phyloP scores from a whole-genome alignment of 345 rosid species.

The Linum trigynum region DNA sequence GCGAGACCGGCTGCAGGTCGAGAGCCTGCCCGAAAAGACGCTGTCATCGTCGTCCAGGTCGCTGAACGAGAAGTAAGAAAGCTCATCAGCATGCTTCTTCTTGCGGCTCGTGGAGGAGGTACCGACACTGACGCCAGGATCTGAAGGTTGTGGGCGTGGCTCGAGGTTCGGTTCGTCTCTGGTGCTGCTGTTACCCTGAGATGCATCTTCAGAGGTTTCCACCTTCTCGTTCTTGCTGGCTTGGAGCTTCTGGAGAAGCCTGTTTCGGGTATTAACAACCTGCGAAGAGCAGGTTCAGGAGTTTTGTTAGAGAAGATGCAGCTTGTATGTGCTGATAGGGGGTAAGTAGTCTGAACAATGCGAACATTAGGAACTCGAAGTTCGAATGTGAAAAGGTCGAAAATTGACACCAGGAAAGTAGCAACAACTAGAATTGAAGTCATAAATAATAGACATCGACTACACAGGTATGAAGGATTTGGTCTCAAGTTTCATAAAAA shows the following conservation, averaged over 20 bases:
- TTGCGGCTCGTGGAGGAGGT: slow-evolving; percentile 12
- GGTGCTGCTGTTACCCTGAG: slow-evolving; percentile 13
- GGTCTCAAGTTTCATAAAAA: not conserved
- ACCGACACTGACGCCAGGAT: slow-evolving; percentile 11
- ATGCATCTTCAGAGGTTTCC: slow-evolving; percentile 15
- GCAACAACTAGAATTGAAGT: not conserved
- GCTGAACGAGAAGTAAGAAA: slow-evolving; percentile 41
- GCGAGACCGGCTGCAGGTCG: slow-evolving; percentile 14
- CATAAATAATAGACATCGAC: not conserved
- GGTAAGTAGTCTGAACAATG: no score
- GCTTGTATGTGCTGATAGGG: no score
- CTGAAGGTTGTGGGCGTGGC: slow-evolving; percentile 35
- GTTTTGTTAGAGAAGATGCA: not conserved
- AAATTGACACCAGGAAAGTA: no score
- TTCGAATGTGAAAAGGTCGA: no score
- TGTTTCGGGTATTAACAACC: slow-evolving; percentile 50
- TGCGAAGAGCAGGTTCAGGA: slow-evolving; percentile 17
- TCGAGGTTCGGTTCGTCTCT: slow-evolving; percentile 23
- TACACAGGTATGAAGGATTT: no score
- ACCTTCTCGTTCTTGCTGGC: slow-evolving; percentile 24
- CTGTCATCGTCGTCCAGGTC: slow-evolving; percentile 48
- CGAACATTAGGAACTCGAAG: no score
- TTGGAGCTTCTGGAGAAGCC: slow-evolving; percentile 43
- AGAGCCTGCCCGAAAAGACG: slow-evolving; percentile 24
- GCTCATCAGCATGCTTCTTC: slow-evolving; percentile 29